phyloP scores from a whole-genome alignment of 2,329 filamentous ascomycete species.

The Blumeriella jaapii region DNA sequence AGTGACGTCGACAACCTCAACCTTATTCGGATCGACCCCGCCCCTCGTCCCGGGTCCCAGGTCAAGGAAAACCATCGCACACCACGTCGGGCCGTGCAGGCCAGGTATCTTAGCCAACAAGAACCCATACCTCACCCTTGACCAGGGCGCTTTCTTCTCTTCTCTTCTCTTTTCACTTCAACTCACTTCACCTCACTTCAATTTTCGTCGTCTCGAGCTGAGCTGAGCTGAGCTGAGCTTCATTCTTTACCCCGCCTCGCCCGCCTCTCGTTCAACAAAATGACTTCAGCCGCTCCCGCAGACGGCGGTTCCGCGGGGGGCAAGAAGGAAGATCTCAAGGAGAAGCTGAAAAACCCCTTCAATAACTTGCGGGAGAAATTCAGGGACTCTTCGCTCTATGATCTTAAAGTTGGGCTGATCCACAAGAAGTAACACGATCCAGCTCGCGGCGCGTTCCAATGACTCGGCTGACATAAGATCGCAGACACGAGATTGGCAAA shows the following conservation, averaged over 20 bases:
- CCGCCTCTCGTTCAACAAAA: too few species aligned
- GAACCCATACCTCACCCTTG: too few species aligned
- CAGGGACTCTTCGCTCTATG: slow-evolving; percentile 40
- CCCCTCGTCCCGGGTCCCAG: too few species aligned
- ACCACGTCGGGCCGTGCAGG: too few species aligned
- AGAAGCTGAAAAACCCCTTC: slow-evolving; percentile 40
- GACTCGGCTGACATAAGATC: slow-evolving; percentile 1
- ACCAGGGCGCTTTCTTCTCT: too few species aligned
- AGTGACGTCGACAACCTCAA: too few species aligned
- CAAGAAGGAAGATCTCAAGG: slow-evolving; percentile 21
- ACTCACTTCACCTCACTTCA: background rate
- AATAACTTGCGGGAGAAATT: slow-evolving; percentile 39
- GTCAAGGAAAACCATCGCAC: too few species aligned
- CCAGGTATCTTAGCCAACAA: too few species aligned
- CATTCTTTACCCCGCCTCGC: slow-evolving; percentile 3
- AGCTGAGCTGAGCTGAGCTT: background rate
- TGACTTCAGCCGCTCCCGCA: slow-evolving; percentile 19
- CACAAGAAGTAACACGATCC: slow-evolving; percentile 43
- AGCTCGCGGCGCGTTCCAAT: background rate
- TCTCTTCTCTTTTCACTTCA: too few species aligned
- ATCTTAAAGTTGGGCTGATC: slow-evolving; percentile 43
- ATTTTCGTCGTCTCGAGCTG: background rate
- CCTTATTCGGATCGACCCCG: too few species aligned
- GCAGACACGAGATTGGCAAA: slow-evolving; percentile 50
- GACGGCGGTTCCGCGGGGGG: slow-evolving; percentile 21